Evolutionary conservation across 352 stramenopile species (phyloP).

Genomic region (Phytopythium chamaehyphon): DNA sequence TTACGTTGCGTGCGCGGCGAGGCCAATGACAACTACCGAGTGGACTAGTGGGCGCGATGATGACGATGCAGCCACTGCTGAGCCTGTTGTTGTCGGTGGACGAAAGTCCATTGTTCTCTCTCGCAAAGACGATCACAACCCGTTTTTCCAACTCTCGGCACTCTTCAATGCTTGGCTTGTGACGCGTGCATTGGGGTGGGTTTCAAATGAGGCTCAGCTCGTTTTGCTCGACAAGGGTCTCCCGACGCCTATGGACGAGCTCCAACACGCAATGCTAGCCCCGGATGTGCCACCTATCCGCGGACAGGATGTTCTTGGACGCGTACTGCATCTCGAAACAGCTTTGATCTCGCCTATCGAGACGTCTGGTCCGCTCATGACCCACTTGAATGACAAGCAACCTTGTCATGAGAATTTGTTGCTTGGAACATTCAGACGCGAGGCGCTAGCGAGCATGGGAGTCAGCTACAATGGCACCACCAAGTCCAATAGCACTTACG

Average conservation of each 20-base stretch:
- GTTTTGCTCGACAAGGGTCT: slow-evolving; percentile 44
- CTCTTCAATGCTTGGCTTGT: slow-evolving; percentile 17
- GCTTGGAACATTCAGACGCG: slow-evolving; percentile 13
- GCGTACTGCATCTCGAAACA: slow-evolving; percentile 30
- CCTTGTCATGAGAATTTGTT: slow-evolving; percentile 23
- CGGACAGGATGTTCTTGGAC: slow-evolving; percentile 23
- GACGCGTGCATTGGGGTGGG: slow-evolving; percentile 35
- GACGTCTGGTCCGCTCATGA: slow-evolving; percentile 34
- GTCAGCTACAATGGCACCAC: slow-evolving; percentile 4
- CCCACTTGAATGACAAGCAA: slow-evolving; percentile 43
- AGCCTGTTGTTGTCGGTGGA: background rate
- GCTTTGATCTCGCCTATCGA: slow-evolving; percentile 36
- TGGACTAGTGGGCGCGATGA: slow-evolving; percentile 1
- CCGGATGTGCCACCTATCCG: slow-evolving; percentile 23
- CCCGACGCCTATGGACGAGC: slow-evolving; percentile 30
- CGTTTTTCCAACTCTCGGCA: slow-evolving; percentile 48
- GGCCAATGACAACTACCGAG: background rate
- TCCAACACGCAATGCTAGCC: slow-evolving; percentile 37
- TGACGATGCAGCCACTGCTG: background rate
- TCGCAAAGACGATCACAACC: slow-evolving; percentile 46
- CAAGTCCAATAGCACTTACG: background rate
- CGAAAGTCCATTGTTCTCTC: slow-evolving; percentile 28
- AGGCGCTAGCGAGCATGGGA: slow-evolving; percentile 22
- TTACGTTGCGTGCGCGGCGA: slow-evolving; percentile 5
- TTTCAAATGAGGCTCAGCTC: slow-evolving; percentile 26